Conservation (phyloP, 2,329 filamentous ascomycete genomes). For the Canariomyces notabilis region DNA sequence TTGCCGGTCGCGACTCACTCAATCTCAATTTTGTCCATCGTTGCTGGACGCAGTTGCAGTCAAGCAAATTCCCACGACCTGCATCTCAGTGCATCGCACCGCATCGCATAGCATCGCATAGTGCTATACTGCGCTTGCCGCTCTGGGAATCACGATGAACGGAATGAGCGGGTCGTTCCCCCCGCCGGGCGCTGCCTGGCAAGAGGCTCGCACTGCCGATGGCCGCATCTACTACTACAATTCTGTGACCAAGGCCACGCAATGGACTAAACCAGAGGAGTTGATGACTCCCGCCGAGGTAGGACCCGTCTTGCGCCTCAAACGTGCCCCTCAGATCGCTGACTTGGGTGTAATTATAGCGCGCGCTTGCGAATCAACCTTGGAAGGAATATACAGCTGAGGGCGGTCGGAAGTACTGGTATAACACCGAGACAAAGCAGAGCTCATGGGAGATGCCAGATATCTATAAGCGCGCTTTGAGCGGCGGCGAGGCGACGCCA, state of each 20-base stretch:
- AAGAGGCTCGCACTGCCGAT: conserved; percentile 74
- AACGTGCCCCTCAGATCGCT: conserved; percentile 10
- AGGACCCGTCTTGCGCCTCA: conserved; percentile 10
- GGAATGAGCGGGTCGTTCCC: conserved; percentile 42
- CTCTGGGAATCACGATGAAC: conserved; percentile 47
- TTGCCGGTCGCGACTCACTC: too few relatives aligned
- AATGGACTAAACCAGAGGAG: conserved; percentile 92
- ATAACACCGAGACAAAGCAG: conserved; percentile 84
- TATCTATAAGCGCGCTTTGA: conserved; percentile 69
- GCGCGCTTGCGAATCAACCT: conserved; percentile 72
- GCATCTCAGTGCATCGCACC: not conserved
- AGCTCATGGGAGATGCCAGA: conserved; percentile 95
- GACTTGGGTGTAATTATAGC: conserved; percentile 45
- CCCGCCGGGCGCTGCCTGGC: conserved; percentile 53
- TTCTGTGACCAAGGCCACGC: conserved; percentile 73
- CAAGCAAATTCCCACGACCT: not conserved
- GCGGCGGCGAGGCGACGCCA: conserved; percentile 49
- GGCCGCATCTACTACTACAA: conserved; percentile 93
- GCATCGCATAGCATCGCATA: too few relatives aligned
- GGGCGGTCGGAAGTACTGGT: conserved; percentile 90
- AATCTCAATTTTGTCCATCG: not conserved
- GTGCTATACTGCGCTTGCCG: not conserved
- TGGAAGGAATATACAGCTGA: conserved; percentile 92
- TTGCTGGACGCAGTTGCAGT: not conserved
- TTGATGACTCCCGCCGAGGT: conserved; percentile 82